phyloP scores from a whole-genome alignment of 768 basidiomycete species.

The Amanita muscaria region DNA sequence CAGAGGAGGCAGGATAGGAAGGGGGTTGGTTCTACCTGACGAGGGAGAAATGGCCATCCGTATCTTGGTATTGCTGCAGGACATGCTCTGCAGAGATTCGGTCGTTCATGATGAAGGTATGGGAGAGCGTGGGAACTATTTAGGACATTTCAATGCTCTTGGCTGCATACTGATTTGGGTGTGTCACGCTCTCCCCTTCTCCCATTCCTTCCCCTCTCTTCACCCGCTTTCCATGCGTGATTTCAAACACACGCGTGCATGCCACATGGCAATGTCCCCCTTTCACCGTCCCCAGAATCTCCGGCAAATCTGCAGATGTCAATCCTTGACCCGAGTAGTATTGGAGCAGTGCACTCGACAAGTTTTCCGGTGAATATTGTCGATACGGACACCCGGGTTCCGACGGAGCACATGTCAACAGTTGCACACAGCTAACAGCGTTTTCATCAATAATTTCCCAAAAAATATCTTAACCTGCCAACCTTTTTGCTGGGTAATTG shows the following conservation, averaged over 20 bases:
- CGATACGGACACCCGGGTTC: constrained; percentile 93
- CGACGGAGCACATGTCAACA: constrained; percentile 52
- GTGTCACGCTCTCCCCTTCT: constrained; percentile 78
- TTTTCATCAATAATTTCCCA: background rate
- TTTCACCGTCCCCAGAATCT: constrained; percentile 76
- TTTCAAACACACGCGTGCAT: constrained; percentile 94
- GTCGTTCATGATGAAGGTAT: background rate
- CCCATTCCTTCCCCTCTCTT: constrained; percentile 88
- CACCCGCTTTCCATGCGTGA: constrained; percentile 74
- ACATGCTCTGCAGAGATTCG: background rate
- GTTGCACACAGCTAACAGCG: constrained; percentile 76
- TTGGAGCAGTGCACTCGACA: constrained; percentile 67
- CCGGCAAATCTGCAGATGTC: constrained; percentile 61
- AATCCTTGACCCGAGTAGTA: constrained; percentile 59
- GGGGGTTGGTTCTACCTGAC: constrained; percentile 72
- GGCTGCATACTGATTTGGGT: constrained; percentile 89
- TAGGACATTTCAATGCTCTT: constrained; percentile 58
- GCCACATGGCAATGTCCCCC: constrained; percentile 85
- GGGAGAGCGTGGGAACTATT: background rate
- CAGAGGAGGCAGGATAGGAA: constrained; percentile 7
- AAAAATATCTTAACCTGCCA: constrained; percentile 11
- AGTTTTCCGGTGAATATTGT: constrained; percentile 76
- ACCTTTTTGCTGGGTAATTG: constrained; percentile 93
- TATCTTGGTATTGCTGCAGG: constrained; percentile 76
- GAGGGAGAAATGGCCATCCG: constrained; percentile 93